These are phyloP conservation scores for Hamamelis virginiana DNA, from an alignment of 164 flowering plant genomes.

Conservation along the genomic window DNA sequence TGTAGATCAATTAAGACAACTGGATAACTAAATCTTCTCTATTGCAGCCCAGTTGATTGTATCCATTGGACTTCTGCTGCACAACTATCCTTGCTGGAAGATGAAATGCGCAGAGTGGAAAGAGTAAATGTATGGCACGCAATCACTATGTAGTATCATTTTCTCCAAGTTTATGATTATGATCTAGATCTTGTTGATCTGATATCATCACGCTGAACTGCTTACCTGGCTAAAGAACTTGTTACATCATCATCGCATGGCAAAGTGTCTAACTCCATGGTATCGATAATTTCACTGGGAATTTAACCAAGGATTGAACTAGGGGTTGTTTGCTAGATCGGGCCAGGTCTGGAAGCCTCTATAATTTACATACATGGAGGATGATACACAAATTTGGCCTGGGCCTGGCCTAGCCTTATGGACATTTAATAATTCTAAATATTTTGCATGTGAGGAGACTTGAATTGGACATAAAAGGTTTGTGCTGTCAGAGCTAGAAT, in stretches of 20 bases:
- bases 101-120: constrained; percentile 96
- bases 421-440: neutral
- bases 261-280: neutral
- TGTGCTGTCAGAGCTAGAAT: neutral
- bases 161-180: neutral
- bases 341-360: neutral
- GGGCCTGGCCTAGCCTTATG: neutral
- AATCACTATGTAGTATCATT: neutral
- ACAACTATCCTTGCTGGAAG: constrained; percentile 91
- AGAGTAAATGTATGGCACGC: constrained; percentile 79
- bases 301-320: neutral
- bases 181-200: neutral
- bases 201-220: neutral
- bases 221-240: neutral
- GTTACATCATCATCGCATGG: neutral
- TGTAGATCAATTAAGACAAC: neutral
- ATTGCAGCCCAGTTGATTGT: constrained; percentile 94
- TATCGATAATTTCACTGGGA: neutral
- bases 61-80: constrained; percentile 97
- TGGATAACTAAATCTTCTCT: neutral
- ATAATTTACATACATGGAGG: neutral
- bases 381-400: neutral
- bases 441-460: neutral
- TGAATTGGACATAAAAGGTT: neutral
- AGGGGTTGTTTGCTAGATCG: neutral